Evolutionary conservation across 306 rosid genomes (phyloP).

Genomic region (Notholithocarpus densiflorus): DNA sequence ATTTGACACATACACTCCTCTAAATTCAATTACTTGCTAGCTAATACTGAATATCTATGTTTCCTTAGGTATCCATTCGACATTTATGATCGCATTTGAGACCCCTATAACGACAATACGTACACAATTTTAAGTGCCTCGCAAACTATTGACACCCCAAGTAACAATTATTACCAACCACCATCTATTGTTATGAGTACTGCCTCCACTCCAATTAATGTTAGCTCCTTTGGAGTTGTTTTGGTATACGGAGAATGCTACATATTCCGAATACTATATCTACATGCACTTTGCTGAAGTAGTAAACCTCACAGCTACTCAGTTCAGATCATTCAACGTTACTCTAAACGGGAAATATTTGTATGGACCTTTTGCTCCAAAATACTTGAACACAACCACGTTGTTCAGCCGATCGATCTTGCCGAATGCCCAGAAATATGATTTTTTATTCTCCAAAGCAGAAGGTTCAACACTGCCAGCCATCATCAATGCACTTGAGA

Average conservation of each 20-base stretch:
- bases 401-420: background rate
- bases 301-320: conserved; percentile 18
- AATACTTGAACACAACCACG: conserved; percentile 19
- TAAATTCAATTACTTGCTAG: too few relatives aligned
- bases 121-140: too few relatives aligned
- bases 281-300: conserved; percentile 11
- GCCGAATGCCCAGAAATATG: background rate
- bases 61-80: too few relatives aligned
- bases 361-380: conserved; percentile 15
- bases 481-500: conserved; percentile 14
- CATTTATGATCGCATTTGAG: too few relatives aligned
- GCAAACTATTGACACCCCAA: too few relatives aligned
- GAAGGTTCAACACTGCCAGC: conserved; percentile 49
- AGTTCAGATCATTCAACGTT: conserved; percentile 40
- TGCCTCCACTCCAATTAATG: conserved; percentile 25
- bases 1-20: too few relatives aligned
- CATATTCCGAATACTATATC: background rate
- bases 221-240: background rate
- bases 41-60: too few relatives aligned
- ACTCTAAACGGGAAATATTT: conserved; percentile 28
- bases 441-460: conserved; percentile 17
- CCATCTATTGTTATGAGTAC: conserved; percentile 24
- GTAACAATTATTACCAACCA: too few relatives aligned
- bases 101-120: too few relatives aligned
- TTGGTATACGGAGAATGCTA: too few relatives aligned